Evolutionary conservation across 148 eudicot genomes (phyloP), one percentile per base, ranked within the genome.

Genomic region (Oxyria digyna): DNA sequence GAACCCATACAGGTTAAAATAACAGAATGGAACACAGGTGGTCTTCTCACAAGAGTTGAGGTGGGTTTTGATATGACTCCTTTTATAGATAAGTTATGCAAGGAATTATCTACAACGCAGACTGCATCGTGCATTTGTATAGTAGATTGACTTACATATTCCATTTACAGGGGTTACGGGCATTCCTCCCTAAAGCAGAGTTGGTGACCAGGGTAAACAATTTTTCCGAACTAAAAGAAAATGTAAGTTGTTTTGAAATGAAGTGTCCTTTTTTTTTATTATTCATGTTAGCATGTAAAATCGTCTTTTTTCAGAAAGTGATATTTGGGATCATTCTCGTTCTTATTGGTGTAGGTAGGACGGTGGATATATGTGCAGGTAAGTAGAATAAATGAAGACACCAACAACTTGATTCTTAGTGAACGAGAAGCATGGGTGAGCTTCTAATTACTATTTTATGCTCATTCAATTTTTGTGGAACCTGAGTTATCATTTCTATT

Each of bases 11-110:
- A 81, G 77, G 96, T 93, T 67, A 84, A 71, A 55, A 84, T 93
- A 79, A 89, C 96, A 2, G 91, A 89, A 74, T 93, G 98, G 98
- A 93, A 93, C 64, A 87, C 94, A 35, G 96, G 89, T 35, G 98
- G 98, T 70, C 82, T 89, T 52, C 91, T 93, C 62, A 84, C 94
- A 48, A 87, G 98, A 80, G 79, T 93, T 74, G 98, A 93, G 94
- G 98, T 92, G 72, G 73, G 67, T 55, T 69, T 27, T 21, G 14
- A 46, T n/a, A 42, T 57, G n/a, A 31, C n/a, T 57, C 63, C 17
- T 26, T 3, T n/a, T n/a, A n/a, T 55, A 27, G n/a, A n/a, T n/a
- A n/a, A n/a, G n/a, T n/a, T n/a, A n/a, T 29, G 35, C 35, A 29
- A 29, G 8, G 1, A 29, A 57, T 57, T n/a, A 4, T 57, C 1